Conservation (phyloP, 192 early-diverging fungal genomes). For the Coemansia sp. region DNA sequence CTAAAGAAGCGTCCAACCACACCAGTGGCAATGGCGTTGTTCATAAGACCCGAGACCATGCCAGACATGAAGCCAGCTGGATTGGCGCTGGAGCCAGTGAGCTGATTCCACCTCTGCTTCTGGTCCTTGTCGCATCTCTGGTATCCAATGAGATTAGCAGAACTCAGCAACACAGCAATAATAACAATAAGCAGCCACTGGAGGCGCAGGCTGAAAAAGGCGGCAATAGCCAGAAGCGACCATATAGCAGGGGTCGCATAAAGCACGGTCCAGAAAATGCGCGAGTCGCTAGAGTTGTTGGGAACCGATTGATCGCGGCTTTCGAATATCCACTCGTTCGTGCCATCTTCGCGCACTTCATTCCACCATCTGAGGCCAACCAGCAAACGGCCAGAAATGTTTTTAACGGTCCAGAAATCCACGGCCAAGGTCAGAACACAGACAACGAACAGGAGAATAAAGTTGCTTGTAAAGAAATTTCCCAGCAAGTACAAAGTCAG, state of each 20-base stretch:
- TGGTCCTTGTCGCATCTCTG: constrained; percentile 93
- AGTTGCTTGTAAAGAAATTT: constrained; percentile 75
- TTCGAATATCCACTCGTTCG: constrained; percentile 96
- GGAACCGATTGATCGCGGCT: constrained; percentile 63
- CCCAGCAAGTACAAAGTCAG: constrained; percentile 83
- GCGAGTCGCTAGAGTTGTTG: constrained; percentile 82
- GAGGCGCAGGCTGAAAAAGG: constrained; percentile 68
- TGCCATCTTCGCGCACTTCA: constrained; percentile 92
- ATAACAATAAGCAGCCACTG: constrained; percentile 83
- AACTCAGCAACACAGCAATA: constrained; percentile 79
- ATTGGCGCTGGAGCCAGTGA: constrained; percentile 50
- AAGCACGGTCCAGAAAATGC: constrained; percentile 89
- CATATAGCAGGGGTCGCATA: constrained; percentile 82
- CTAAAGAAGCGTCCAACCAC: constrained; percentile 41
- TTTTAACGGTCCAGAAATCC: constrained; percentile 99
- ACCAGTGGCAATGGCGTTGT: constrained; percentile 31
- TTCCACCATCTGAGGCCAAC: constrained; percentile 99
- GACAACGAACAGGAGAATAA: constrained; percentile 87
- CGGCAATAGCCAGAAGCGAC: constrained; percentile 66
- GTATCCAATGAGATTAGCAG: constrained; percentile 92
- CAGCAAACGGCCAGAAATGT: constrained; percentile 90
- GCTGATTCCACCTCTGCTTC: constrained; percentile 66
- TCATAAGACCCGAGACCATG: constrained; percentile 53
- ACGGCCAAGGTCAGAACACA: constrained; percentile 88
- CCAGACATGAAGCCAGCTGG: constrained; percentile 40